Conservation (phyloP, 257 asterid species). For the Solanum medicagineum region DNA sequence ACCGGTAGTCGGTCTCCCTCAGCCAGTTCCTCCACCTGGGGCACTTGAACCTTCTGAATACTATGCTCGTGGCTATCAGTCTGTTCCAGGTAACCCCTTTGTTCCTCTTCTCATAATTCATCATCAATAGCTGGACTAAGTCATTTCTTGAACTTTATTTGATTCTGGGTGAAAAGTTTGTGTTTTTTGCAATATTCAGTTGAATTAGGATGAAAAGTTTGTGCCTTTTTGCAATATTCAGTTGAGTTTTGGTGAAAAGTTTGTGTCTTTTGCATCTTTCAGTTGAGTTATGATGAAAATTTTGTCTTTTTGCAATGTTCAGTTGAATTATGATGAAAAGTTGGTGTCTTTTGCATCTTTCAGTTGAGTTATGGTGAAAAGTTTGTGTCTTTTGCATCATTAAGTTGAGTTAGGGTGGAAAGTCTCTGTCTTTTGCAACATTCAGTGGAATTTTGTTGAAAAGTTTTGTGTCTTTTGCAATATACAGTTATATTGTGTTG, state of each 20-base stretch:
- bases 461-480: neutral
- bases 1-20: constrained; percentile 72
- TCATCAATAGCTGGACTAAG: neutral
- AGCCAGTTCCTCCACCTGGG: constrained; percentile 82
- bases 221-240: neutral
- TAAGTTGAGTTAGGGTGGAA: neutral
- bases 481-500: neutral
- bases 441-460: neutral
- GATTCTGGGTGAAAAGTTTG: neutral
- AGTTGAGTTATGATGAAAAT: neutral
- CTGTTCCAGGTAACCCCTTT: constrained; percentile 52
- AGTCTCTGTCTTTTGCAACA: neutral
- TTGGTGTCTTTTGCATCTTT: neutral
- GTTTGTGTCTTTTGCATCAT: neutral
- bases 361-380: neutral
- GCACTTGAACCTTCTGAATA: constrained; percentile 39
- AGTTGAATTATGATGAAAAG: neutral
- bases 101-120: neutral
- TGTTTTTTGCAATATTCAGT: neutral
- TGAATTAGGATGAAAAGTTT: neutral
- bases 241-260: neutral
- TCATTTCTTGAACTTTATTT: neutral
- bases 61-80: constrained; percentile 71
- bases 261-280: neutral
- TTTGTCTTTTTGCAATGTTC: neutral